These are phyloP conservation scores for Phytophthora tentaculata DNA, from an alignment of 352 stramenopile genomes.

Conservation along the genomic window DNA sequence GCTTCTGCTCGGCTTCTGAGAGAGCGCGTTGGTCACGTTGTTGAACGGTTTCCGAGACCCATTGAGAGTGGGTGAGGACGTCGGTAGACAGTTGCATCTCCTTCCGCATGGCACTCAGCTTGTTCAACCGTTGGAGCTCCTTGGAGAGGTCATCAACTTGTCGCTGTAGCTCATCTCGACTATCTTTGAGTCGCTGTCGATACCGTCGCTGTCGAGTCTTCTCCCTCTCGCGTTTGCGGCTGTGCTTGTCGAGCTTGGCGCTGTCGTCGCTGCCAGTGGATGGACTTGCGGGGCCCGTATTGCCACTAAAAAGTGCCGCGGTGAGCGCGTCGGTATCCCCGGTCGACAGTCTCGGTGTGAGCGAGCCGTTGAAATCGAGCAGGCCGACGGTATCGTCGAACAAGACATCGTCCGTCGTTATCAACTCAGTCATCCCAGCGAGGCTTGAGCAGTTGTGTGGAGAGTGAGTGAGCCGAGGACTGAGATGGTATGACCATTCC, in stretches of 20 bases:
- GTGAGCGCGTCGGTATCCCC: neutral
- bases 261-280: neutral
- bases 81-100: neutral
- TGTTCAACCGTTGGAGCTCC: conserved; percentile 2
- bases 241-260: neutral
- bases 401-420: conserved; percentile 11
- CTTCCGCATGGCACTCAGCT: conserved; percentile 2
- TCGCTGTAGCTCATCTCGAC: conserved; percentile 12
- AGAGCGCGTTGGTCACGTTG: conserved; percentile 7
- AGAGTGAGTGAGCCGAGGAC: conserved; percentile 2
- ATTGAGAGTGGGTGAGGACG: neutral
- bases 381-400: conserved; percentile 15
- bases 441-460: neutral
- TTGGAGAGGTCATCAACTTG: conserved; percentile 20
- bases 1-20: conserved; percentile 23
- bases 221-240: conserved; percentile 16
- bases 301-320: neutral
- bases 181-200: conserved; percentile 20
- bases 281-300: neutral
- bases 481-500: neutral
- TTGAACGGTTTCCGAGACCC: neutral
- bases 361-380: conserved; percentile 6
- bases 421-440: conserved; percentile 10
- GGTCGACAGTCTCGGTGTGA: conserved; percentile 4
- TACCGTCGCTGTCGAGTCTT: conserved; percentile 27